phyloP scores from a whole-genome alignment of 441 rosid genomes.

The Eruca vesicaria region DNA sequence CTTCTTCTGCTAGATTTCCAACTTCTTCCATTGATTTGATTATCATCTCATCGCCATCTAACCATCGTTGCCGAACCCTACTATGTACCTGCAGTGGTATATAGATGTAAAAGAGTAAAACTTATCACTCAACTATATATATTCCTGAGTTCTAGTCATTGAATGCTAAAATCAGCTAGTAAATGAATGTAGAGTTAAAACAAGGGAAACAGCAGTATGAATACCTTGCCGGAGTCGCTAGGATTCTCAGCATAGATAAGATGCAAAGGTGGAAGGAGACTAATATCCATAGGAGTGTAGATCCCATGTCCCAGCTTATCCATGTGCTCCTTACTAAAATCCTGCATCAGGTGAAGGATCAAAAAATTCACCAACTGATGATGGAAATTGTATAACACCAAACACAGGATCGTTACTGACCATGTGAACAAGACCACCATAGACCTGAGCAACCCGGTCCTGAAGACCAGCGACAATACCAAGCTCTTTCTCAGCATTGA shows the following conservation, averaged over 20 bases:
- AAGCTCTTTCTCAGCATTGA: conserved; percentile 76
- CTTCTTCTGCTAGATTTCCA: conserved; percentile 66
- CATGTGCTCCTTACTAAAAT: conserved; percentile 78
- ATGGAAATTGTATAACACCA: neutral
- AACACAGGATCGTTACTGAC: conserved; percentile 19
- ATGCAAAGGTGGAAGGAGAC: conserved; percentile 79
- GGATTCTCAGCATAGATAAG: conserved; percentile 94
- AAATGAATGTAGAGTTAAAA: too few relatives aligned
- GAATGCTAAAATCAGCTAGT: too few relatives aligned
- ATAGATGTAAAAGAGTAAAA: neutral
- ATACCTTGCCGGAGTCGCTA: conserved; percentile 95
- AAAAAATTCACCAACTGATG: neutral
- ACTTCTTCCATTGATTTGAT: conserved; percentile 72
- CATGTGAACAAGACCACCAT: conserved; percentile 94
- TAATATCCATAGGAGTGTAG: conserved; percentile 70
- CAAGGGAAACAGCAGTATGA: too few relatives aligned
- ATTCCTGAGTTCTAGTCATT: conserved; percentile 1
- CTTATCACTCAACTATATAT: neutral
- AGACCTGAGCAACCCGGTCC: conserved; percentile 94
- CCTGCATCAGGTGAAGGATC: conserved; percentile 42
- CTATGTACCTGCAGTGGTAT: conserved; percentile 68
- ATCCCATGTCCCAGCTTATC: conserved; percentile 82
- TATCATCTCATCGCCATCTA: conserved; percentile 76
- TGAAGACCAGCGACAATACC: conserved; percentile 98
- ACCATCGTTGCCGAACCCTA: conserved; percentile 81